phyloP scores from a whole-genome alignment of 73 alveolate species.

The Loxodes magnus region DNA sequence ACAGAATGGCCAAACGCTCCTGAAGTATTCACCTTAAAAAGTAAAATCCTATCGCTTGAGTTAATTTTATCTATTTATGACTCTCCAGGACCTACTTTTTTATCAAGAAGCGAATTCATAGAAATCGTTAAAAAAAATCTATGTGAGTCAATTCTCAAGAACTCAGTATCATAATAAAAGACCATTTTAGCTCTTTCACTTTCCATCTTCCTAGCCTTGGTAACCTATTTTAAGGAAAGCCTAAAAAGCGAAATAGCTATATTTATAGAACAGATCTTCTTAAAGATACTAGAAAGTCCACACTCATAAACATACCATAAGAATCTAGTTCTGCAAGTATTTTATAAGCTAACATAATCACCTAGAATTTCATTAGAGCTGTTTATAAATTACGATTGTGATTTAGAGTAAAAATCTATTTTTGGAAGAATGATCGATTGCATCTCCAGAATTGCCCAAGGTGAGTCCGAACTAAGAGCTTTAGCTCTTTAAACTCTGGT shows the following conservation, averaged over 20 bases:
- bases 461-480: conserved; percentile 42
- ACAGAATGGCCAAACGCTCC: conserved; percentile 35
- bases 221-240: conserved; percentile 57
- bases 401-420: conserved; percentile 47
- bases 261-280: conserved; percentile 62
- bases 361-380: conserved; percentile 63
- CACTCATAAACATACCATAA: conserved; percentile 57
- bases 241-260: conserved; percentile 60
- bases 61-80: conserved; percentile 58
- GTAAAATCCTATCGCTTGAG: conserved; percentile 69
- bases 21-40: conserved; percentile 39
- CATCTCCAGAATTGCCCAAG: conserved; percentile 66
- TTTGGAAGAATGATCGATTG: conserved; percentile 59
- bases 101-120: conserved; percentile 45
- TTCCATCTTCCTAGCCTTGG: conserved; percentile 63
- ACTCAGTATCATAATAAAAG: conserved; percentile 62
- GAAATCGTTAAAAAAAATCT: conserved; percentile 68
- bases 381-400: conserved; percentile 71
- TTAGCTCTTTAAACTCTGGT: conserved; percentile 43
- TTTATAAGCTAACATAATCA: conserved; percentile 46
- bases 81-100: conserved; percentile 61
- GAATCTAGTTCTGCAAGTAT: conserved; percentile 55
- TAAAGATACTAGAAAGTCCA: conserved; percentile 64
- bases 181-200: conserved; percentile 59
- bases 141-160: conserved; percentile 65